phyloP scores from a whole-genome alignment of 345 rosid species.

The Arabidopsis suecica region DNA sequence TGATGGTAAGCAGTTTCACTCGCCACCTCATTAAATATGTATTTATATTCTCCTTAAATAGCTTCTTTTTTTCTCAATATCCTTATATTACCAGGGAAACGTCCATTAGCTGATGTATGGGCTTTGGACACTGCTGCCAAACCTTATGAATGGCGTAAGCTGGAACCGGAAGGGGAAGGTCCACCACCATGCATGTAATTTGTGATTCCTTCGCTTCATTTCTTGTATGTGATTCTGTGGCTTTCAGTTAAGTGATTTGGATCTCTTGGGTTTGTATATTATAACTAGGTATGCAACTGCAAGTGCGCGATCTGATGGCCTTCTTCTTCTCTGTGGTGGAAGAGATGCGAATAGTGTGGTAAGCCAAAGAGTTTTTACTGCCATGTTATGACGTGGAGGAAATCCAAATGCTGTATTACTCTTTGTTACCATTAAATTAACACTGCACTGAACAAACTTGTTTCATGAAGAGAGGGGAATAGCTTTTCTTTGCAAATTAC shows the following conservation, averaged over 20 bases:
- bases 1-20: constrained; percentile 66
- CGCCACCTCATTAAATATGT: constrained; percentile 21
- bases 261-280: constrained; percentile 26
- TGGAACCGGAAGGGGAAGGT: constrained; percentile 99
- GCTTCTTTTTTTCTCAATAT: constrained; percentile 5
- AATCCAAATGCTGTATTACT: constrained; percentile 1
- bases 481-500: background rate
- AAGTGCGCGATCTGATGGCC: constrained; percentile 99
- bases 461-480: constrained; percentile 17
- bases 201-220: constrained; percentile 25
- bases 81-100: constrained; percentile 65
- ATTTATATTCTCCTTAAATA: constrained; percentile 29
- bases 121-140: constrained; percentile 99
- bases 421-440: background rate
- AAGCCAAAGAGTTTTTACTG: constrained; percentile 41
- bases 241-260: constrained; percentile 5
- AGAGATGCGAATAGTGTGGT: constrained; percentile 98
- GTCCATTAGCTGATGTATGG: constrained; percentile 99
- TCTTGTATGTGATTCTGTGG: constrained; percentile 6
- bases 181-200: constrained; percentile 99
- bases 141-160: constrained; percentile 99
- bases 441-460: background rate
- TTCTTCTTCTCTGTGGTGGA: constrained; percentile 99
- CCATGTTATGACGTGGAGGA: constrained; percentile 2
- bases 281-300: constrained; percentile 96